A percentile compares a stretch with the other conserved stretches of the same genome.
Evolutionary conservation across 2,329 filamentous ascomycete genomes (phyloP).

Genomic region (Sarocladium brachiariae): DNA sequence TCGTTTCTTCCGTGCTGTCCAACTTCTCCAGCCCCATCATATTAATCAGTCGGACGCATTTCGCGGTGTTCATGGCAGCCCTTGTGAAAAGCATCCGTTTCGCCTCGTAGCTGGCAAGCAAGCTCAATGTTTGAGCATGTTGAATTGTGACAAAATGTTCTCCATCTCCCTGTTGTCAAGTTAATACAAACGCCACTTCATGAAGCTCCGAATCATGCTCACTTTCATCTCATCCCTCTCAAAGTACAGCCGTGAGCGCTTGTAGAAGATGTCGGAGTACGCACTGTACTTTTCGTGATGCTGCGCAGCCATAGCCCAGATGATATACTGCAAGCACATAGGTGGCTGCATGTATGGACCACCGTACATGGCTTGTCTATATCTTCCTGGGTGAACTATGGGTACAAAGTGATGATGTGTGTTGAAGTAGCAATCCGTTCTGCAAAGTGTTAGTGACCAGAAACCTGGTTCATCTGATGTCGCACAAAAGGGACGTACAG

Average conservation of each 20-base stretch:
- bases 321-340: conserved; percentile 75
- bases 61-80: conserved; percentile 74
- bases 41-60: conserved; percentile 61
- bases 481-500: conserved; percentile 47
- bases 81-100: conserved; percentile 79
- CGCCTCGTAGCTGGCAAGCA: conserved; percentile 74
- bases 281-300: conserved; percentile 64
- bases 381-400: conserved; percentile 71
- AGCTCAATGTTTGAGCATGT: conserved; percentile 73
- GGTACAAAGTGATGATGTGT: conserved; percentile 66
- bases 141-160: conserved; percentile 73
- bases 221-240: conserved; percentile 79
- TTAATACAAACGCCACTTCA: neutral
- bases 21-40: conserved; percentile 83
- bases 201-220: neutral
- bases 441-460: conserved; percentile 24
- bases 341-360: conserved; percentile 71
- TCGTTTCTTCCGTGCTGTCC: conserved; percentile 57
- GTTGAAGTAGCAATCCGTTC: conserved; percentile 68
- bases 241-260: conserved; percentile 72
- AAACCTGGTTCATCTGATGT: neutral
- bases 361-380: conserved; percentile 65
- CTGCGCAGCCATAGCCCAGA: conserved; percentile 76
- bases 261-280: conserved; percentile 74
- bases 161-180: conserved; percentile 52